A percentile compares a stretch with the other conserved stretches of the same genome.
phyloP scores from a whole-genome alignment of 2,329 filamentous ascomycete species.

The Aschersonia sp. region DNA sequence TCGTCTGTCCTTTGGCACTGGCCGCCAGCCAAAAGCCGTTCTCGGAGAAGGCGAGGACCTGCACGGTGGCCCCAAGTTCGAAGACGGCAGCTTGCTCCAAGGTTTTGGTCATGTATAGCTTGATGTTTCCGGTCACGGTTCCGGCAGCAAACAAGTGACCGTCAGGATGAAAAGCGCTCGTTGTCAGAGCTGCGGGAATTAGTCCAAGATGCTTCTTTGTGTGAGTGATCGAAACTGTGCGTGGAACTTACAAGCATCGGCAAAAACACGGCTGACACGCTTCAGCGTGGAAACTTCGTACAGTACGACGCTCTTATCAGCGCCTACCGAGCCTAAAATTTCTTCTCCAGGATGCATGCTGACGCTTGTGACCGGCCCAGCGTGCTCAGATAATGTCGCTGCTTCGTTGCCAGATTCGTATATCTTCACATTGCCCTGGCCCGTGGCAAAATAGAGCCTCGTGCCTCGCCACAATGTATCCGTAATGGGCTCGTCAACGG shows the following conservation, averaged over 20 bases:
- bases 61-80: conserved; percentile 51
- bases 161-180: conserved; percentile 84
- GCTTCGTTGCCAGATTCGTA: conserved; percentile 58
- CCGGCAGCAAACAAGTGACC: conserved; percentile 87
- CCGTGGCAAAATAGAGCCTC: conserved; percentile 57
- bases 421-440: conserved; percentile 65
- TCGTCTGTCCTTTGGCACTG: conserved; percentile 60
- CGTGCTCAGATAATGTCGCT: conserved; percentile 63
- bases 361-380: conserved; percentile 63
- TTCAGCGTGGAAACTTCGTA: conserved; percentile 62
- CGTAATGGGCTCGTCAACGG: conserved; percentile 55
- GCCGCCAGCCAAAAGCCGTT: conserved; percentile 95
- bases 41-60: conserved; percentile 75
- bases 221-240: background rate
- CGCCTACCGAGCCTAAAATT: conserved; percentile 73
- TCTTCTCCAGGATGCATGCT: conserved; percentile 71
- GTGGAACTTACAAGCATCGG: conserved; percentile 55
- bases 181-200: conserved; percentile 46
- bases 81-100: conserved; percentile 67
- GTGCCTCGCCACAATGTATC: conserved; percentile 48
- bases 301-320: conserved; percentile 83
- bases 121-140: conserved; percentile 64
- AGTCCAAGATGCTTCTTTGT: conserved; percentile 1
- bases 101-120: conserved; percentile 76
- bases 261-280: conserved; percentile 64